Evolutionary conservation across 352 stramenopile species (phyloP).

Genomic region (Pythium rishiriense): DNA sequence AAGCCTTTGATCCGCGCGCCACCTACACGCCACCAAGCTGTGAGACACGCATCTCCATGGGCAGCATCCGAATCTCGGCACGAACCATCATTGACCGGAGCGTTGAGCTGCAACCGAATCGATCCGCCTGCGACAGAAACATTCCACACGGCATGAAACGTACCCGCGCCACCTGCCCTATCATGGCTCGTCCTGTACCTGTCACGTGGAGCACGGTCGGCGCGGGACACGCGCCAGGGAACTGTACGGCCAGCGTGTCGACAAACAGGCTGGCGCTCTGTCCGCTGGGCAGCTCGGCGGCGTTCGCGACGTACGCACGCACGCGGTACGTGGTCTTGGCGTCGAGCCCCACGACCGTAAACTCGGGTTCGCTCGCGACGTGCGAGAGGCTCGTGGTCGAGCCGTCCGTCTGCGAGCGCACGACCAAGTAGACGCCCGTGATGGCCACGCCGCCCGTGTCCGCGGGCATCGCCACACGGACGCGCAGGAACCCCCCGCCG

Average conservation of each 20-base stretch:
- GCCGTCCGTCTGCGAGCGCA: slow-evolving; percentile 23
- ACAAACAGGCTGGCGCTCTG: slow-evolving; percentile 26
- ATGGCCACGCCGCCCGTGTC: slow-evolving; percentile 45
- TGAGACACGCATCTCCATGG: background rate
- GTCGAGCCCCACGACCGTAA: slow-evolving; percentile 38
- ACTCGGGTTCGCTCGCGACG: slow-evolving; percentile 8
- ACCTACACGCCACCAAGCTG: slow-evolving; percentile 28
- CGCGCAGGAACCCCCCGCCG: slow-evolving; percentile 30
- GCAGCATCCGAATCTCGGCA: too few relatives aligned
- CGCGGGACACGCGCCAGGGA: slow-evolving; percentile 40
- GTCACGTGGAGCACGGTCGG: slow-evolving; percentile 42
- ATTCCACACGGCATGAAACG: background rate
- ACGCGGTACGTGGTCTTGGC: slow-evolving; percentile 39
- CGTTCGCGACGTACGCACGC: slow-evolving; percentile 35
- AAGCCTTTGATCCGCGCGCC: slow-evolving; percentile 53
- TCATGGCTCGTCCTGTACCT: slow-evolving; percentile 27
- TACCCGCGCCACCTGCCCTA: background rate
- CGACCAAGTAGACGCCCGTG: slow-evolving; percentile 27
- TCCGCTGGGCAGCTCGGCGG: slow-evolving; percentile 11
- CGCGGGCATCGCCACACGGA: slow-evolving; percentile 21
- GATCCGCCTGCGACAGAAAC: slow-evolving; percentile 40
- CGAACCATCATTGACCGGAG: slow-evolving; percentile 45
- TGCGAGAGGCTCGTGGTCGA: slow-evolving; percentile 15
- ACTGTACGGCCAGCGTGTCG: slow-evolving; percentile 30
- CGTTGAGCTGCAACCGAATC: slow-evolving; percentile 37